Evolutionary conservation across 768 basidiomycete genomes (phyloP).

Genomic region (Phaeotremella fagi): DNA sequence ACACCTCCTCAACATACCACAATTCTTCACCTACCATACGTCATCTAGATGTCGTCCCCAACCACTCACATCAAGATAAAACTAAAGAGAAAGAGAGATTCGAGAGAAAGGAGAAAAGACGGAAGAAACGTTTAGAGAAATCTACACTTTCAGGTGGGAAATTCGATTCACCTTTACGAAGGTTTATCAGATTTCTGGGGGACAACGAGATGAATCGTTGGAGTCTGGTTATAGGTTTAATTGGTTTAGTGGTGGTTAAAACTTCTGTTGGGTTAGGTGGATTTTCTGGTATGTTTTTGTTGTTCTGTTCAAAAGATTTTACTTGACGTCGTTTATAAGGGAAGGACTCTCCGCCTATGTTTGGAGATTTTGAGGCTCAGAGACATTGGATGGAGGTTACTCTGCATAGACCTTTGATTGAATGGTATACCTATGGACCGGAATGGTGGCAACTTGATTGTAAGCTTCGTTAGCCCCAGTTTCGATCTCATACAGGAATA

Average conservation of each 20-base stretch:
- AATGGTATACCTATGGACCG: constrained; percentile 86
- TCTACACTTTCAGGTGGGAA: constrained; percentile 8
- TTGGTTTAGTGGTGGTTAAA: constrained; percentile 8
- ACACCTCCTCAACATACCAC: not conserved
- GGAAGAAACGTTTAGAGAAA: constrained; percentile 3
- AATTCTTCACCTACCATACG: too few species aligned
- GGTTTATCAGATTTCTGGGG: constrained; percentile 15
- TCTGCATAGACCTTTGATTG: constrained; percentile 62
- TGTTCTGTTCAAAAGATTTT: not conserved
- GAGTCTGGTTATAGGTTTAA: constrained; percentile 8
- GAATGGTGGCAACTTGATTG: constrained; percentile 91
- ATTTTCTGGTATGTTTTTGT: constrained; percentile 12
- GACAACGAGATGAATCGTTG: not conserved
- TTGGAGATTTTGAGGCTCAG: constrained; percentile 89
- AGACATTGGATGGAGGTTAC: constrained; percentile 94
- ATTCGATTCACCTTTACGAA: constrained; percentile 6
- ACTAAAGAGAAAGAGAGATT: too few species aligned
- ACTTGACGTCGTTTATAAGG: constrained; percentile 52
- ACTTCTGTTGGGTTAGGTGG: constrained; percentile 14
- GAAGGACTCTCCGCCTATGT: constrained; percentile 69
- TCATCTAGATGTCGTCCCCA: too few species aligned
- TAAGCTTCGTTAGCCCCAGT: constrained; percentile 8
- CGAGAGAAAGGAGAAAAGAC: constrained; percentile 6
- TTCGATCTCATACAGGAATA: not conserved
- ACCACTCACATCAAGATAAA: too few species aligned